Percentiles rank a stretch among this genome's conserved stretches.
Evolutionary conservation across 192 early-diverging fungal genomes (phyloP).

Genomic region (Podila epigama): DNA sequence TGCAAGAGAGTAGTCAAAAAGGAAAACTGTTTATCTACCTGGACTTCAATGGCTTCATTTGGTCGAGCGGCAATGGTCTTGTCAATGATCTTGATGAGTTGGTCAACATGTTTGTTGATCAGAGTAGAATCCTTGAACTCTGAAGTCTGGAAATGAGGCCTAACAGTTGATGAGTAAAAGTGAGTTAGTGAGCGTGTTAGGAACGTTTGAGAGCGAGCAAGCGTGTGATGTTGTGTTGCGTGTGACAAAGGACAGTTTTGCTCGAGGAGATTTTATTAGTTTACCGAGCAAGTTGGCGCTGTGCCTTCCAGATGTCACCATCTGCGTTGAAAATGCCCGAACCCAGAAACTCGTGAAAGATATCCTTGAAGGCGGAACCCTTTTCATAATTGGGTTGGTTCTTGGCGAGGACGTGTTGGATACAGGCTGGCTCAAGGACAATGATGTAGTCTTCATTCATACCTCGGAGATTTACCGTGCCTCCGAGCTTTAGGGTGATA

Average conservation of each 20-base stretch:
- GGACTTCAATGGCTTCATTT: conserved; percentile 19
- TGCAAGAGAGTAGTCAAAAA: not conserved
- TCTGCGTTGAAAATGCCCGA: conserved; percentile 78
- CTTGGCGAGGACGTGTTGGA: conserved; percentile 43
- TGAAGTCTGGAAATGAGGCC: conserved; percentile 44
- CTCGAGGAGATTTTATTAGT: not conserved
- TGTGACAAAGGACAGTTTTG: not conserved
- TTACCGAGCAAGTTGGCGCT: conserved; percentile 60
- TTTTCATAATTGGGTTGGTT: conserved; percentile 49
- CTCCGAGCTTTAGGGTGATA: not conserved
- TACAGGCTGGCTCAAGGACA: conserved; percentile 27
- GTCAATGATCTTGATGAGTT: conserved; percentile 22
- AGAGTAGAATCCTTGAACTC: conserved; percentile 38
- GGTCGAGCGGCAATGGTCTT: conserved; percentile 15
- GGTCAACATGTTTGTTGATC: conserved; percentile 39
- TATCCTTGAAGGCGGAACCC: conserved; percentile 48
- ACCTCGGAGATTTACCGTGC: conserved; percentile 24
- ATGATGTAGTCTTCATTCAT: conserved; percentile 34
- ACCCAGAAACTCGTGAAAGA: conserved; percentile 64
- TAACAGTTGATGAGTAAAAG: not conserved
- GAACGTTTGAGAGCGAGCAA: not conserved
- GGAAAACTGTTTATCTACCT: conserved; percentile 15
- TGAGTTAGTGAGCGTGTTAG: not conserved
- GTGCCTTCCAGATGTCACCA: conserved; percentile 67
- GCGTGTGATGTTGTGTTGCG: not conserved